Base-by-base conservation (phyloP, 305 asterid species). In the Petunia hybrid region DNA sequence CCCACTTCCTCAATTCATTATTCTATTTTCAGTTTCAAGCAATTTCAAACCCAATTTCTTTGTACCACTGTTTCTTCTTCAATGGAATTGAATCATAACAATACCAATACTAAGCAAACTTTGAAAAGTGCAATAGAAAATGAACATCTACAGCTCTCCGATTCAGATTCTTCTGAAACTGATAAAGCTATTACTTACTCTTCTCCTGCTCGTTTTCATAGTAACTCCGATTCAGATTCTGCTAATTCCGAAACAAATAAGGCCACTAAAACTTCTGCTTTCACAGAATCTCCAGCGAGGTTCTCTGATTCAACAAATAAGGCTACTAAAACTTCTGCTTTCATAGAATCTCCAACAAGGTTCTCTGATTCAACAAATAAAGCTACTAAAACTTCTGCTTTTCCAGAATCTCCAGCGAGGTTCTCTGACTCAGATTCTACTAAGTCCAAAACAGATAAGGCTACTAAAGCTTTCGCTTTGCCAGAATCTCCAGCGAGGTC, bases 401-500 rank as follows among this genome's bases (percentile, higher is more conserved):
- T 9, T 13, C 3, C 36, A 31, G 78, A 74, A 62, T 62, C 82
- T 31, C 68, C 67, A 14, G 69, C 51, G 56, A 46, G 76, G 53
- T 80, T 82, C 41, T 89, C 91, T 73, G 89, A 86, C 3, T 60
- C 68, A 41, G 53, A 65, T n/a, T 42, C 22, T 31, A 41, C 3
- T n/a, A 7, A 14, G 53, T 41, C 13, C 36, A 13, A 3, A 41
- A 41, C 2, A 16, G 42, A 76, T 39, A 41, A 76, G 8, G 46
- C 41, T 76, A 55, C n/a, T 60, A 62, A 41, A 8, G 38, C 4
- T 48, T 46, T 2, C 1, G 43, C 39, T 38, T 38, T 16, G 1
- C 71, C 88, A 51, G 73, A 75, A n/a, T 89, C 92, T 40, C 85
- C 91, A 9, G 84, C 77, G 73, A 86, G 83, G 39, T 88, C 90